Conservation (phyloP, 139 green algal species). For the Coelastrella sp. region DNA sequence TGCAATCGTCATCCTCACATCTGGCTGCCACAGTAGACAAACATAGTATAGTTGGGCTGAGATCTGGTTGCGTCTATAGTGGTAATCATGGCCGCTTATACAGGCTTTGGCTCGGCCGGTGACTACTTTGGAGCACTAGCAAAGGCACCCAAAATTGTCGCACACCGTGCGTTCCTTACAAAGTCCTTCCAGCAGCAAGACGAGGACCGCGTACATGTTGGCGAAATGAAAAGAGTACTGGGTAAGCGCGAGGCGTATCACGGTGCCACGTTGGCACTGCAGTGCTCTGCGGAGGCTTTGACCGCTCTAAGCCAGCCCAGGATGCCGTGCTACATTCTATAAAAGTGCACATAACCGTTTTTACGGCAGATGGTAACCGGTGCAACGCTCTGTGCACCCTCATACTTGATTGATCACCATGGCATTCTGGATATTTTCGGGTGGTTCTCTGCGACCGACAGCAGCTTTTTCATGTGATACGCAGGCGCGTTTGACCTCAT, state of each 20-base stretch:
- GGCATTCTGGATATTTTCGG: background rate
- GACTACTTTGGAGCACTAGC: background rate
- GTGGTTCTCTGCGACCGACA: background rate
- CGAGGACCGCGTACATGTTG: background rate
- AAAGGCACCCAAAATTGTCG: background rate
- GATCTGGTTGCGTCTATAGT: too few species aligned
- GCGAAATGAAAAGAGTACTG: conserved; percentile 28
- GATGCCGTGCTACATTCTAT: background rate
- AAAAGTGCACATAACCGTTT: too few species aligned
- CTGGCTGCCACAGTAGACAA: too few species aligned
- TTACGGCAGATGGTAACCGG: too few species aligned
- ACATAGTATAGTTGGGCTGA: too few species aligned
- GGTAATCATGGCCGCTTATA: background rate
- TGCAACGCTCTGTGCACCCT: background rate
- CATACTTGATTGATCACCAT: background rate
- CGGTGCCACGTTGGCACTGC: background rate
- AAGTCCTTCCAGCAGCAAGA: conserved; percentile 9
- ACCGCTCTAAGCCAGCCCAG: background rate
- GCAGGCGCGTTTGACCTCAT: conserved; percentile 44
- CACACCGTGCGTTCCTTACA: background rate
- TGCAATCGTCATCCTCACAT: too few species aligned
- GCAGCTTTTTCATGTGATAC: background rate
- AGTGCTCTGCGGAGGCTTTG: background rate
- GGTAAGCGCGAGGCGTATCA: background rate
- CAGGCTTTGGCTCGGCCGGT: background rate